Percentiles rank a stretch among this genome's conserved stretches.
phyloP scores from a whole-genome alignment of 2,329 filamentous ascomycete genomes.

The Emergomyces pasteurianus region DNA sequence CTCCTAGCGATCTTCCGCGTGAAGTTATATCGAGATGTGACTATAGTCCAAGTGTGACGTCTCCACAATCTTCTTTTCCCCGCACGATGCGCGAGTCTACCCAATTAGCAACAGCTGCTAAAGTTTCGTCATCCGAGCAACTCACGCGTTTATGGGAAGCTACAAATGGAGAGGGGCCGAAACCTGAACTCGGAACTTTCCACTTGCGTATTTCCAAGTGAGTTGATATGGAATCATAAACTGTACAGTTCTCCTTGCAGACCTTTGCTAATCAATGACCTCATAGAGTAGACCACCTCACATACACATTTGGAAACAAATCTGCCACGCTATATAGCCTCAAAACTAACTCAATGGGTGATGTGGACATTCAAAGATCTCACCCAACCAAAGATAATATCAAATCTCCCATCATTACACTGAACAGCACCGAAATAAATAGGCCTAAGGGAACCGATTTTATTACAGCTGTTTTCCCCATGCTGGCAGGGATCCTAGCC shows the following conservation, averaged over 20 bases:
- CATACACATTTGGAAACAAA: constrained; percentile 32
- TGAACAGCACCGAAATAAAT: constrained; percentile 20
- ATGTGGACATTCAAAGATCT: constrained; percentile 31
- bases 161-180: constrained; percentile 32
- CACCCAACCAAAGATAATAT: constrained; percentile 29
- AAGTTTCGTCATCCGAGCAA: constrained; percentile 28
- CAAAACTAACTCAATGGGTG: constrained; percentile 30
- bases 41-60: constrained; percentile 16
- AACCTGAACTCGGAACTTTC: constrained; percentile 22
- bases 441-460: constrained; percentile 25
- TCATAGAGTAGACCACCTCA: constrained; percentile 27
- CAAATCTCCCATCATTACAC: constrained; percentile 32
- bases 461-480: constrained; percentile 36
- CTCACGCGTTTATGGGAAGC: constrained; percentile 34
- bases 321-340: constrained; percentile 35
- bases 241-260: neutral
- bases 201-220: constrained; percentile 33
- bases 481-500: constrained; percentile 37
- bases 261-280: constrained; percentile 10
- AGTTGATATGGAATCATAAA: constrained; percentile 2
- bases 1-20: constrained; percentile 7
- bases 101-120: neutral
- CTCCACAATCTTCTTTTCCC: neutral
- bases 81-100: neutral
- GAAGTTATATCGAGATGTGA: constrained; percentile 13